These are phyloP conservation scores for Colletotrichum sp. DNA, from an alignment of 2,329 filamentous ascomycete species.

Conservation along the genomic window DNA sequence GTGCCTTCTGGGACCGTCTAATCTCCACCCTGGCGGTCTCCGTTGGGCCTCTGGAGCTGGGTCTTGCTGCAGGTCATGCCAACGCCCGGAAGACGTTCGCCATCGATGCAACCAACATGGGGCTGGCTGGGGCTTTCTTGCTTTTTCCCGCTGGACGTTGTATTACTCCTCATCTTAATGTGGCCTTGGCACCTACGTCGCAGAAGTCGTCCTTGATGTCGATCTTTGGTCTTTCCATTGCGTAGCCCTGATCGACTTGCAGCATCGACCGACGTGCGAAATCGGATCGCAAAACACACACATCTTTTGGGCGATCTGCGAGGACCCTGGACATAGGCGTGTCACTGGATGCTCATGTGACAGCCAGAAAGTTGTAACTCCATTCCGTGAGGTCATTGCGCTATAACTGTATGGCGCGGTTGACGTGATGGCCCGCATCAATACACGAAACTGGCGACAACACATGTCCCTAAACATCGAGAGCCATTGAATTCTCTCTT, in stretches of 20 bases:
- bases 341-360: neutral
- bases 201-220: neutral
- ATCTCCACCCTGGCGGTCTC: neutral
- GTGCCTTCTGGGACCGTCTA: neutral
- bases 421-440: neutral
- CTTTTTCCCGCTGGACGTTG: neutral
- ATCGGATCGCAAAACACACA: neutral
- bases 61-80: conserved; percentile 6
- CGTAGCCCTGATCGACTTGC: neutral
- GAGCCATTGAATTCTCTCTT: neutral
- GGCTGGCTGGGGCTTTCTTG: neutral
- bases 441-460: neutral
- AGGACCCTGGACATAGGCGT: neutral
- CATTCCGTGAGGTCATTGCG: neutral
- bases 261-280: neutral
- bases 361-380: neutral
- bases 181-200: neutral
- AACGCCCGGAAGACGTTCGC: neutral
- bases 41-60: neutral
- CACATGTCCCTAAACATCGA: neutral
- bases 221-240: neutral
- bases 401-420: neutral
- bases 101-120: neutral
- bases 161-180: neutral
- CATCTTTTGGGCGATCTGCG: neutral